Base-by-base conservation (phyloP, 1,139 yeast genomes). In the Arxiozyma slooffiae region DNA sequence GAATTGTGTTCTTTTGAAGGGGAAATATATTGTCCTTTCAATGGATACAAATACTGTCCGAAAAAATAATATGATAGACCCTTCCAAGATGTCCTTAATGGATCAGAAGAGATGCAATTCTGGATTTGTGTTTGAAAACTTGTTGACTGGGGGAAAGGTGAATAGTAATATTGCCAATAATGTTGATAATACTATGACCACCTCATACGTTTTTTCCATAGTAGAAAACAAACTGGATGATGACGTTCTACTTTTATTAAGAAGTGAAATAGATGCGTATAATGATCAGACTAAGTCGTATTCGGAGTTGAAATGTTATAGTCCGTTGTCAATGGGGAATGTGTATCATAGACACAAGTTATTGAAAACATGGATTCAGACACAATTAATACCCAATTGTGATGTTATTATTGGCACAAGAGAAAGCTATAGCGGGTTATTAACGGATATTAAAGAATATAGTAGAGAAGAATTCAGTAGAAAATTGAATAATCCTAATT, bases 261-360 rank as follows among this genome's bases (percentile, higher is more conserved):
- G 67, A 24, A 62, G 66, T 46, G 69, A 66, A 50, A 58, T 66
- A 60, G 69, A 66, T 51, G 57, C 64, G 4, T 58, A 57, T 49
- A 60, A 66, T 41, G 41, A 53, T 4, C 23, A 46, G 2, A 48
- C 55, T 1, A 50, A 56, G 7, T 50, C 48, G 1, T 64, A 58
- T 46, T 62, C 64, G 9, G 69, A 66, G 51, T 45, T 66, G 30
- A 66, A 66, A 52, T 64, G 68, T 46, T 64, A 55, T 39, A 50
- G 59, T 1, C 54, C 55, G 17, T 47, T 64, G 9, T 59, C 56
- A 16, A 49, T 58, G 48, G 51, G 56, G 16, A 58, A 56, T 39
- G 40, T 52, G 1, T 50, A 56, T 24, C 68, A 66, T 51, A 55
- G 67, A 37, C 52, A 55, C 20, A 66, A 66, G 52, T 47, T 66